Conservation (phyloP, 1,139 yeast genomes). For the Candida frijolesensis region DNA sequence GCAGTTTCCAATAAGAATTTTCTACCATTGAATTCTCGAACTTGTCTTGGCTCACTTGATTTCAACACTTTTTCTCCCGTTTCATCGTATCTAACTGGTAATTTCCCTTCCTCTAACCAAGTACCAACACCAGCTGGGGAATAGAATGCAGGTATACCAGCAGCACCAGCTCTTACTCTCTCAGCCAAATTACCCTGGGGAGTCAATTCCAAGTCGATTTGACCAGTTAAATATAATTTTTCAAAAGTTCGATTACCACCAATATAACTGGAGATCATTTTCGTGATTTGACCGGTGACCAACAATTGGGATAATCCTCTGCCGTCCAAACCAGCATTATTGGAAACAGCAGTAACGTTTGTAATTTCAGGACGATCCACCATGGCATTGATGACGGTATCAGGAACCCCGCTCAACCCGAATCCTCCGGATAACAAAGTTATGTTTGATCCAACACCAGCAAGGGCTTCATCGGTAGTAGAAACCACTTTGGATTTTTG, state of each 20-base stretch:
- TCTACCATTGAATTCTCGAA: constrained; percentile 44
- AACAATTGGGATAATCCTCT: constrained; percentile 46
- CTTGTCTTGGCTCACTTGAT: constrained; percentile 41
- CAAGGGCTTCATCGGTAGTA: constrained; percentile 32
- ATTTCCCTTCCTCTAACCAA: constrained; percentile 51
- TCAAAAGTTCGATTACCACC: constrained; percentile 50
- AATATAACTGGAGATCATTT: constrained; percentile 50
- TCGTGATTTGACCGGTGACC: constrained; percentile 44
- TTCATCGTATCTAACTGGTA: constrained; percentile 43
- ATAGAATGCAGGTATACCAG: constrained; percentile 53
- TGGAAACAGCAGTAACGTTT: constrained; percentile 48
- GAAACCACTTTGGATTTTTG: constrained; percentile 23
- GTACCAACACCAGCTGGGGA: constrained; percentile 55
- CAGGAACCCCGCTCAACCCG: constrained; percentile 52
- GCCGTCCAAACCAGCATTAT: constrained; percentile 53
- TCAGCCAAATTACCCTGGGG: constrained; percentile 58
- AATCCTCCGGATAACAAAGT: constrained; percentile 49
- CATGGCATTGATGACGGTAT: constrained; percentile 44
- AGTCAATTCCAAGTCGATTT: constrained; percentile 47
- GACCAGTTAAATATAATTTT: constrained; percentile 41
- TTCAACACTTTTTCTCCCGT: constrained; percentile 35
- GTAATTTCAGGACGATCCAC: constrained; percentile 30
- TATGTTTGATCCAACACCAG: constrained; percentile 31
- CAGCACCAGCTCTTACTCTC: constrained; percentile 50
- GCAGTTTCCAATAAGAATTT: constrained; percentile 46